phyloP scores from a whole-genome alignment of 306 rosid genomes.

The Aeschynomene evenia region DNA sequence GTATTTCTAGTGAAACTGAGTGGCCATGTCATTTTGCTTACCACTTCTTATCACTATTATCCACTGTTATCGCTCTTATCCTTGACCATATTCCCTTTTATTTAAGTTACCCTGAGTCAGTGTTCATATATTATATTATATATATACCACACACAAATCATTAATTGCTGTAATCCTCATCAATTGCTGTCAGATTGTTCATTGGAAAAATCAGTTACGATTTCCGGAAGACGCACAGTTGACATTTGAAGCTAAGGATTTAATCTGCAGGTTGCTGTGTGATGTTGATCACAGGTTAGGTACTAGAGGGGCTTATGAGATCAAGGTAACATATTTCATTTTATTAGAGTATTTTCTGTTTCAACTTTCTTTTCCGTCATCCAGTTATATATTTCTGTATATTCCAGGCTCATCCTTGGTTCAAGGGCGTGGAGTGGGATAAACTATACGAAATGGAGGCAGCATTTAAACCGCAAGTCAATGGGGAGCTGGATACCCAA shows the following conservation, averaged over 20 bases:
- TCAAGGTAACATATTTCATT: slow-evolving; percentile 58
- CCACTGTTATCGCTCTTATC: slow-evolving; percentile 3
- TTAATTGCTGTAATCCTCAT: slow-evolving; percentile 31
- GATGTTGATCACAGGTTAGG: slow-evolving; percentile 93
- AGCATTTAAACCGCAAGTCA: slow-evolving; percentile 94
- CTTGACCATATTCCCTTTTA: slow-evolving; percentile 1
- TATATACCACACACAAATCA: slow-evolving; percentile 30
- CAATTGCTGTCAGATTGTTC: slow-evolving; percentile 77
- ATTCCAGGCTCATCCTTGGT: slow-evolving; percentile 97
- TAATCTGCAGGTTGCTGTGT: slow-evolving; percentile 87
- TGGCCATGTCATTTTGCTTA: not conserved
- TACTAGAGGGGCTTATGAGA: slow-evolving; percentile 78
- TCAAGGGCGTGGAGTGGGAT: slow-evolving; percentile 80
- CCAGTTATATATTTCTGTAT: slow-evolving; percentile 30
- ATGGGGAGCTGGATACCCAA: slow-evolving; percentile 96
- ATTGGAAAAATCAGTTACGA: slow-evolving; percentile 86
- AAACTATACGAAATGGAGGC: slow-evolving; percentile 94
- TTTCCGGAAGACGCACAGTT: slow-evolving; percentile 88
- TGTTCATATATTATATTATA: slow-evolving; percentile 27
- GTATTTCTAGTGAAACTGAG: not conserved
- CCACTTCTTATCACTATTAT: slow-evolving; percentile 11
- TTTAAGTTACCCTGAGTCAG: slow-evolving; percentile 19
- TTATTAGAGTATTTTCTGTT: slow-evolving; percentile 23
- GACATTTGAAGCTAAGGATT: slow-evolving; percentile 88
- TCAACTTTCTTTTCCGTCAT: slow-evolving; percentile 19